These are phyloP conservation scores for Pezicula rhizophila DNA, from an alignment of 2,329 filamentous ascomycete species.

Conservation along the genomic window DNA sequence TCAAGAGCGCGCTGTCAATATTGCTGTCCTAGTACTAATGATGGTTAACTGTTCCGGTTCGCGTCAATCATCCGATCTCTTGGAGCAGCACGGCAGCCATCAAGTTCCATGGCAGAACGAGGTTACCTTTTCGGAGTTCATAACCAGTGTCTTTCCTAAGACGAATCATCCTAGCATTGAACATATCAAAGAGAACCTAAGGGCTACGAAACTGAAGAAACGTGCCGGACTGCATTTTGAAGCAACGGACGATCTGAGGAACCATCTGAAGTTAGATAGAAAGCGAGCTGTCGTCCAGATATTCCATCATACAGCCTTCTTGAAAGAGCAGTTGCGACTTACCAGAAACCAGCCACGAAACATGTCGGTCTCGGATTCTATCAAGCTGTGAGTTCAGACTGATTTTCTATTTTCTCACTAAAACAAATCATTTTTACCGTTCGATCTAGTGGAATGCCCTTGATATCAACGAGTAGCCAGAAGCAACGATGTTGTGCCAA, in stretches of 20 bases:
- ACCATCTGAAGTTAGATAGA: conserved; percentile 24
- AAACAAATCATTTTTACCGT: too few relatives aligned
- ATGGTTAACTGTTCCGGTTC: conserved; percentile 22
- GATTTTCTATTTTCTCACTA: too few relatives aligned
- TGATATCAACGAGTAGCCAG: too few relatives aligned
- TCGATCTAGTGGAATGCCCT: too few relatives aligned
- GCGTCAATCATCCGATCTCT: conserved; percentile 12
- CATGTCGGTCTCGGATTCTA: conserved; percentile 6
- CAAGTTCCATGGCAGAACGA: conserved; percentile 17
- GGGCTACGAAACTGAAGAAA: conserved; percentile 22
- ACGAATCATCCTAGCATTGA: conserved; percentile 17
- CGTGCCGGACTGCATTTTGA: conserved; percentile 18
- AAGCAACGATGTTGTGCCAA: too few relatives aligned
- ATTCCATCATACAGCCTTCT: conserved; percentile 26
- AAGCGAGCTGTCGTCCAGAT: conserved; percentile 22
- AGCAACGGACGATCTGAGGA: conserved; percentile 24
- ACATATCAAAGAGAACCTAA: conserved; percentile 15
- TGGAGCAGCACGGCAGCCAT: conserved; percentile 18
- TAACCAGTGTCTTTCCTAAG: conserved; percentile 17
- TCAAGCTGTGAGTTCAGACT: conserved; percentile 11
- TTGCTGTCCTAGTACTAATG: conserved; percentile 19
- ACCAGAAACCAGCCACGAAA: conserved; percentile 5
- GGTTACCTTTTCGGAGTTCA: conserved; percentile 15
- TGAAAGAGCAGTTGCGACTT: conserved; percentile 24
- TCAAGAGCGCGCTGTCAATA: conserved; percentile 18